Evolutionary conservation across 345 rosid species (phyloP), one percentile per base, ranked within the genome.

Genomic region (Excoecaria agallocha): DNA sequence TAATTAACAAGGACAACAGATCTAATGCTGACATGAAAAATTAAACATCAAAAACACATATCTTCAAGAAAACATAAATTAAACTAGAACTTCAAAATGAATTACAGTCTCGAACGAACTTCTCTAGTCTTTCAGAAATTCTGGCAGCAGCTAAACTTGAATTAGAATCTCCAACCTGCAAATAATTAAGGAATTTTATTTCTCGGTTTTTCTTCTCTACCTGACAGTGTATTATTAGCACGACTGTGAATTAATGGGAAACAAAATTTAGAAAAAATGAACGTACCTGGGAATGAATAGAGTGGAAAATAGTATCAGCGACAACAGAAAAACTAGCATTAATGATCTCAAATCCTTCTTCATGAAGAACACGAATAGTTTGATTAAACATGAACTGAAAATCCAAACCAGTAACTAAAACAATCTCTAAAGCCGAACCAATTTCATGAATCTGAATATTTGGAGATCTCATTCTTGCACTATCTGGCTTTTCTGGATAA

Each of bases 321-420:
- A 81, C 75, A 30, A 66, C 80, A 46, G 86, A 78, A 59, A 83
- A 80, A 49, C 66, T 80, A 48, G 88, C 89, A 76, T 72, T 72
- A 30, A 79, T 77, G 69, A 86, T 61, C 56, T 85, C 88, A 45
- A 69, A 86, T 48, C 88, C 85, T 77, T 85, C 88, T 64, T 87
- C 83, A 25, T 82, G 85, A 11, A 85, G 81, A 68, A 80, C 65
- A 17, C 84, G 86, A 71, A 85, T 78, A 10, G 66, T 74, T 58
- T 87, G 81, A 16, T 70, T 72, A 72, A 87, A 87, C 70, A 83
- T n/a, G 74, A 76, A 81, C 60, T 79, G 85, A 50, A 58, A 35
- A 55, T 77, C 83, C 72, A 71, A 78, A 22, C 81, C 83, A 41
- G 89, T 84, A 22, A 78, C 54, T 69, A 90, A 71, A 78, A 77